Percentiles rank a stretch among this genome's conserved stretches.
Conservation (phyloP, 176 grass and related monocot genomes). For the Zizania latifolia region DNA sequence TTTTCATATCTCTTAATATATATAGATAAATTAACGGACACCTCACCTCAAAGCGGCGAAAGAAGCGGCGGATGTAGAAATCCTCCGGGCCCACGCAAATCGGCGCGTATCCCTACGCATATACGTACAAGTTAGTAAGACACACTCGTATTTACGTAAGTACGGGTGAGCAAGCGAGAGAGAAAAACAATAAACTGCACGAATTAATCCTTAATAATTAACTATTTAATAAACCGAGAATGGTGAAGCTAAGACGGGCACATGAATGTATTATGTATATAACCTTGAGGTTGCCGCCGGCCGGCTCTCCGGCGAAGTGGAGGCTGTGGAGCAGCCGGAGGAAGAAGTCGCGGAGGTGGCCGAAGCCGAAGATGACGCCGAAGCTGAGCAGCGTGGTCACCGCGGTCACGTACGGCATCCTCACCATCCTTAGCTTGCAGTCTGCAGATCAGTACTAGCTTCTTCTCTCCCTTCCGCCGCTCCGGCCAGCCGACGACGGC, state of each 20-base stretch:
- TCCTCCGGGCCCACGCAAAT: constrained; percentile 88
- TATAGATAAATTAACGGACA: neutral
- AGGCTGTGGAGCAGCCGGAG: constrained; percentile 19
- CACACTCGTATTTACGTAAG: too few species aligned
- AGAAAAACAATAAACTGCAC: too few species aligned
- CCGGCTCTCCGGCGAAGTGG: constrained; percentile 43
- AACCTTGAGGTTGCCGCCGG: constrained; percentile 53
- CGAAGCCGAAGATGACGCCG: constrained; percentile 79
- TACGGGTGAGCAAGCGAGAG: neutral
- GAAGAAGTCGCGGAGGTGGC: constrained; percentile 69
- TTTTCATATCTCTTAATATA: too few species aligned
- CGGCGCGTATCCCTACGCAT: constrained; percentile 79
- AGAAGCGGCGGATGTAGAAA: constrained; percentile 89
- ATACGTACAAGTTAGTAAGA: too few species aligned
- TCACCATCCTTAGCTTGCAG: constrained; percentile 67
- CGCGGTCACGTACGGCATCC: constrained; percentile 63
- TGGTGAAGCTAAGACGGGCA: neutral
- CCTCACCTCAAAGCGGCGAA: constrained; percentile 82
- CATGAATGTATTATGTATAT: neutral
- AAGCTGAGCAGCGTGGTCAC: constrained; percentile 77
- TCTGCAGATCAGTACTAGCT: neutral
- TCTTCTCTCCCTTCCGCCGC: neutral
- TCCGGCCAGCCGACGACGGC: too few species aligned
- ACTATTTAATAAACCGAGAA: too few species aligned
- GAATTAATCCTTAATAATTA: too few species aligned